Base-by-base conservation (phyloP, 1,284 basidiomycete genomes). In the Apiotrichum gracile region DNA sequence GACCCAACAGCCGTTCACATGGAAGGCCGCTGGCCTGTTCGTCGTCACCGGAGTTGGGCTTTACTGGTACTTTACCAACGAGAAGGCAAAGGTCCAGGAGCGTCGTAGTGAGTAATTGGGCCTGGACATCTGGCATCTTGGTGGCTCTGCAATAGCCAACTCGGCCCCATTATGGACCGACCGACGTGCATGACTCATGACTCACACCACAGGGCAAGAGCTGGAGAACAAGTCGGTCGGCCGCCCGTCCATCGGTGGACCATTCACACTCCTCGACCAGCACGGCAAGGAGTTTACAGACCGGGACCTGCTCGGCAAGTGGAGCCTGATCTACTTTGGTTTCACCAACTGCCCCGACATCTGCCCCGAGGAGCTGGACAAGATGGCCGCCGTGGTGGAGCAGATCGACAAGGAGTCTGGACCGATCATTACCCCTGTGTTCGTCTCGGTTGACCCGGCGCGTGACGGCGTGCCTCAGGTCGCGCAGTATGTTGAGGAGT, bases 291-390 rank as follows among this genome's bases (percentile, higher is more conserved):
- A 81, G 0, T 94, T 93, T 76, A 88, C 90, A 0, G 85, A 97
- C 47, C 77, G 88, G 54, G 84, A 97, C 68, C 77, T 98, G 48
- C 75, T 87, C 25, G 91, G 89, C 53, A 85, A 90, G 79, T 82
- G 81, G 77, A 88, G 81, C 35, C 78, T 98, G 60, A 85, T 98
- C 52, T 98, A 98, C 78, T 97, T 97, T 75, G 92, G 92, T 14
- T 96, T 96, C 77, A 92, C 91, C 29, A 92, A 96, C 75, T 96
- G 92, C 73, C 96, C 94, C 4, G 96, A 99, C 75, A 97, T 99
- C 57, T 99, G 94, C 72, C 94, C 94, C 2, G 91, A 96, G 59
- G 94, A 98, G 76, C 80, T 99, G 29, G 94, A 98, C 79, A 98
- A 98, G 79, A 86, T 97, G 81, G 85, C 86, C 21, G 80, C 78